Evolutionary conservation across 2,329 filamentous ascomycete genomes (phyloP), one percentile per base, ranked within the genome.

Genomic region (Rhinocladiella mackenziei): DNA sequence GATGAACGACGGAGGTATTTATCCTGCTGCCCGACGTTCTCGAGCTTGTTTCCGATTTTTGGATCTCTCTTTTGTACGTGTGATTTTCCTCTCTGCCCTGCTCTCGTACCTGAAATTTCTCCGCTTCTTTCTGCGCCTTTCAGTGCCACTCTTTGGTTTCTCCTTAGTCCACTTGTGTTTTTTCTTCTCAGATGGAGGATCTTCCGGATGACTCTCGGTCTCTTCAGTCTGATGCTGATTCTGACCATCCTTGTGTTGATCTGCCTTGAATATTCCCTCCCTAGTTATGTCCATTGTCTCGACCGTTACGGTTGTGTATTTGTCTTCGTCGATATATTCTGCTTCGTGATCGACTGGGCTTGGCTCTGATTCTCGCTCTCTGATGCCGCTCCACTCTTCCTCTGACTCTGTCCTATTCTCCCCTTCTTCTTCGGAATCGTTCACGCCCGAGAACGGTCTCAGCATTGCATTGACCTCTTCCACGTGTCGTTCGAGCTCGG

Each of bases 281-380:
- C 80, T 79, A 9, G 84, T 83, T 11, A 94, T 77, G 51, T 83
- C 84, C 56, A 98, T 88, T 8, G 86, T 84, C 63, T 96, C 91
- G 1, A 98, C 82, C 0, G 87, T 96, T 18, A 98, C 92, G 1
- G 88, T 95, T 1, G 92, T 97, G 64, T 88, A 96, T 62, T 85
- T 86, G 65, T 96, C 91, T 64, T 97, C 92, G 64, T 98, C 92
- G 54, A 96, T 79, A 67, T 96, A 98, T 65, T 97, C 89, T 56
- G 91, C 89, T 63, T 95, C 86, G 56, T 87, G 81, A 61, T 94
- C 82, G 32, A 92, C n/a, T n/a, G n/a, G n/a, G n/a, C n/a, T 66
- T 28, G 64, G 66, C 13, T 68, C 66, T 25, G 59, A 51, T 15
- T 58, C 36, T 45, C 63, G 54, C 34, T 84, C 81, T 14, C 74